These are phyloP conservation scores for Saposhnikovia divaricata DNA, from an alignment of 129 eudicot species.

Conservation along the genomic window DNA sequence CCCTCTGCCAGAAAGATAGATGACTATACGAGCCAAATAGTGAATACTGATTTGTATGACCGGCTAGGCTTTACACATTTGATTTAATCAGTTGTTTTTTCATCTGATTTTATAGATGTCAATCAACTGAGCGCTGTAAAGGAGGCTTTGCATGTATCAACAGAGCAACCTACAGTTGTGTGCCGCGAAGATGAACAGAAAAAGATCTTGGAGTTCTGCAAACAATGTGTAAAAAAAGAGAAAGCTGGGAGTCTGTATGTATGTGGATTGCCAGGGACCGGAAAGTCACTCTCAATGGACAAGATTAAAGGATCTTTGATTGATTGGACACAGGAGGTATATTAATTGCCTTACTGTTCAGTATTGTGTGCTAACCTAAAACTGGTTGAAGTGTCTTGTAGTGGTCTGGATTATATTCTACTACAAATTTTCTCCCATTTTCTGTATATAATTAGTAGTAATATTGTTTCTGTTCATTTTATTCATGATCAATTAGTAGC, in stretches of 20 bases:
- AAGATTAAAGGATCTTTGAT: constrained; percentile 49
- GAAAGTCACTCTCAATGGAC: constrained; percentile 84
- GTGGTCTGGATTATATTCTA: not conserved
- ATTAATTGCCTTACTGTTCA: not conserved
- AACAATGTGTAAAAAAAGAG: constrained; percentile 45
- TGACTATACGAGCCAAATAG: not conserved
- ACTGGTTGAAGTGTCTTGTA: not conserved
- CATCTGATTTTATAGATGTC: constrained; percentile 32
- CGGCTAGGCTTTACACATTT: not conserved
- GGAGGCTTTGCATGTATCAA: constrained; percentile 83
- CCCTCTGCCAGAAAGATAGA: not conserved
- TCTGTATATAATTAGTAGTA: not conserved
- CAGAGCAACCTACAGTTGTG: constrained; percentile 43
- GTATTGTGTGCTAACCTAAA: not conserved
- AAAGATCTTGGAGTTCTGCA: constrained; percentile 62
- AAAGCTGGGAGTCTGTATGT: constrained; percentile 79
- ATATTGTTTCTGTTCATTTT: not conserved
- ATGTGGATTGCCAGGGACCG: constrained; percentile 94
- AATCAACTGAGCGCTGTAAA: constrained; percentile 67
- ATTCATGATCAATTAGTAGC: not conserved
- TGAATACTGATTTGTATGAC: not conserved
- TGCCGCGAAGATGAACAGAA: constrained; percentile 79
- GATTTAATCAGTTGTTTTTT: not conserved
- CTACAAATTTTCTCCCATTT: not conserved
- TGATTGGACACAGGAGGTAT: constrained; percentile 81